Evolutionary conservation across 805 yeast species (phyloP).

Genomic region (Wickerhamiella qilinensis): DNA sequence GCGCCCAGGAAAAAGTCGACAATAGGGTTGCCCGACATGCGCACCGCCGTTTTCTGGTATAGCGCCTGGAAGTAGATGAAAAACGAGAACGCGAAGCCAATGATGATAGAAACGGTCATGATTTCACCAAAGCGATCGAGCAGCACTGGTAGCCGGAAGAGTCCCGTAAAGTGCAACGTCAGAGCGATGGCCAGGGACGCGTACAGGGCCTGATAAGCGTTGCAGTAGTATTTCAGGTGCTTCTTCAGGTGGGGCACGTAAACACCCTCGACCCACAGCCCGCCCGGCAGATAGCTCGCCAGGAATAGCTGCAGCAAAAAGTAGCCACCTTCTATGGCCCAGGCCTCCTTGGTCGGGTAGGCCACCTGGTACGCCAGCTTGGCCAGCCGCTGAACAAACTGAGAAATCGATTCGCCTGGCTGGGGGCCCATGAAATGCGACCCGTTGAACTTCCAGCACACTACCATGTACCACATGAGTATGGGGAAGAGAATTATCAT

Average conservation of each 20-base stretch:
- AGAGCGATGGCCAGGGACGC: constrained; percentile 41
- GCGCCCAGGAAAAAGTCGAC: constrained; percentile 97
- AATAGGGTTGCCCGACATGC: constrained; percentile 80
- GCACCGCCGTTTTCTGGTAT: constrained; percentile 56
- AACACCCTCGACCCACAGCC: constrained; percentile 82
- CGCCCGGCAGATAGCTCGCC: constrained; percentile 76
- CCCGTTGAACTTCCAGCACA: constrained; percentile 62
- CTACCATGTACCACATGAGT: constrained; percentile 95
- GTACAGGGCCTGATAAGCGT: constrained; percentile 78
- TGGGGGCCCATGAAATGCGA: constrained; percentile 61
- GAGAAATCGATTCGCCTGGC: constrained; percentile 29
- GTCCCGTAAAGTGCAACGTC: constrained; percentile 52
- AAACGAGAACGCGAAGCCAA: constrained; percentile 58
- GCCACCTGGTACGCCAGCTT: constrained; percentile 27
- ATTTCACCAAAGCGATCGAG: constrained; percentile 77
- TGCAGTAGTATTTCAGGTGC: constrained; percentile 84
- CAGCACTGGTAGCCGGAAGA: constrained; percentile 58
- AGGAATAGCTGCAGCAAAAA: constrained; percentile 52
- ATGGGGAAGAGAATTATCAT: constrained; percentile 90
- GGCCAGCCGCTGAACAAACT: constrained; percentile 34
- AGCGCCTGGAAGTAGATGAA: constrained; percentile 55
- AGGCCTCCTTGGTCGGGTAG: constrained; percentile 33
- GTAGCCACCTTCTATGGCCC: constrained; percentile 58
- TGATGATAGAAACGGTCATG: constrained; percentile 78
- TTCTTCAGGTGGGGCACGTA: constrained; percentile 70